Conservation (phyloP, 2,329 filamentous ascomycete genomes). For the Colletotrichum incanum region DNA sequence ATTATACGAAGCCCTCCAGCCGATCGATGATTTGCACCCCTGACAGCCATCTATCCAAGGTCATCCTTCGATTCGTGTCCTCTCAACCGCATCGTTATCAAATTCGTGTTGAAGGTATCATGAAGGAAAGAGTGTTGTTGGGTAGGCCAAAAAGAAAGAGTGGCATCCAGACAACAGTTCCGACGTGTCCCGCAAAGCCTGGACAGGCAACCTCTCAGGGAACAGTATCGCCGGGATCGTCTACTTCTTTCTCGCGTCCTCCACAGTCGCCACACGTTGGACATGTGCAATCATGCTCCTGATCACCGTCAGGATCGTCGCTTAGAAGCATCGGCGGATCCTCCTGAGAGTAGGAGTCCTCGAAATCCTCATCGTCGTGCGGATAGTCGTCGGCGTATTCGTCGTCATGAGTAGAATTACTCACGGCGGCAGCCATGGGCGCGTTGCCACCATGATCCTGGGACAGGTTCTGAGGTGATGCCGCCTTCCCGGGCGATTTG, state of each 20-base stretch:
- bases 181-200: constrained; percentile 1
- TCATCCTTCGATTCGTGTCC: not conserved
- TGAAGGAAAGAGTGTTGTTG: not conserved
- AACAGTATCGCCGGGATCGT: constrained; percentile 33
- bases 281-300: constrained; percentile 18
- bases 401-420: constrained; percentile 59
- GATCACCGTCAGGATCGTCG: constrained; percentile 39
- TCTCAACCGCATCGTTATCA: not conserved
- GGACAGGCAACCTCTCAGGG: constrained; percentile 1
- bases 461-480: constrained; percentile 43
- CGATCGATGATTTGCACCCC: not conserved
- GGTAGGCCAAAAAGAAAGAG: not conserved
- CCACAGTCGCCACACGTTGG: constrained; percentile 24
- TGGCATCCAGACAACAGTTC: not conserved
- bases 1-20: not conserved
- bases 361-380: constrained; percentile 36
- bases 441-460: constrained; percentile 47
- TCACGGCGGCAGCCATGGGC: constrained; percentile 48
- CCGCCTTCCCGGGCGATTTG: constrained; percentile 73
- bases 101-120: not conserved
- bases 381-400: constrained; percentile 50
- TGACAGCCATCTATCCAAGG: not conserved
- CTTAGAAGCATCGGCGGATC: constrained; percentile 43
- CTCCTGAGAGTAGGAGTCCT: constrained; percentile 37
- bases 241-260: constrained; percentile 14